Conservation (phyloP, 495 filamentous ascomycete genomes). For the Hypoxylon rickii region DNA sequence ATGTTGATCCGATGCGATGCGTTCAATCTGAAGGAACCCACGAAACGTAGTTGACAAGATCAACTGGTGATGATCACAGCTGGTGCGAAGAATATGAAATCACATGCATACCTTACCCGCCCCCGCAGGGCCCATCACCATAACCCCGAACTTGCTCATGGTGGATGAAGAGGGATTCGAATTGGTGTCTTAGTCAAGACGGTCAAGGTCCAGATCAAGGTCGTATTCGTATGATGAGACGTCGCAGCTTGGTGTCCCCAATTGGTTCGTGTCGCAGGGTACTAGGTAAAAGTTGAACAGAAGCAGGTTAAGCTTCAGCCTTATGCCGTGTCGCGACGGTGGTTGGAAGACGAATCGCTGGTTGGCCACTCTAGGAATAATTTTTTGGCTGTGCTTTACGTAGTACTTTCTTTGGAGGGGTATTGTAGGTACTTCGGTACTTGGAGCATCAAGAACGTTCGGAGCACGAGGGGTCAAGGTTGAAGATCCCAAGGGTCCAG, state of each 20-base stretch:
- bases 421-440: no score
- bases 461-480: slow-evolving; percentile 10
- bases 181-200: no score
- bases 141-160: slow-evolving; percentile 94
- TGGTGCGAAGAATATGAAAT: background rate
- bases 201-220: no score
- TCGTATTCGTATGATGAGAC: no score
- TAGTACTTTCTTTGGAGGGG: background rate
- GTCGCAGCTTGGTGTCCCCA: no score
- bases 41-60: background rate
- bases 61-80: background rate
- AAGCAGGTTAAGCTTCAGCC: slow-evolving; percentile 27
- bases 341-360: slow-evolving; percentile 1
- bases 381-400: slow-evolving; percentile 11
- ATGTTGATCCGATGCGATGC: no score
- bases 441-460: slow-evolving; percentile 17
- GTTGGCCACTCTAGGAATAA: slow-evolving; percentile 7
- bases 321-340: slow-evolving; percentile 11
- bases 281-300: no score
- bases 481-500: slow-evolving; percentile 8
- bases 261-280: no score
- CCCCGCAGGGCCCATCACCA: slow-evolving; percentile 92
- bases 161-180: no score
- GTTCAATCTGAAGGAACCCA: no score
- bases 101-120: slow-evolving; percentile 73